Base-by-base conservation (phyloP, 2,329 filamentous ascomycete species). In the Phaeosphaeriaceae sp. region DNA sequence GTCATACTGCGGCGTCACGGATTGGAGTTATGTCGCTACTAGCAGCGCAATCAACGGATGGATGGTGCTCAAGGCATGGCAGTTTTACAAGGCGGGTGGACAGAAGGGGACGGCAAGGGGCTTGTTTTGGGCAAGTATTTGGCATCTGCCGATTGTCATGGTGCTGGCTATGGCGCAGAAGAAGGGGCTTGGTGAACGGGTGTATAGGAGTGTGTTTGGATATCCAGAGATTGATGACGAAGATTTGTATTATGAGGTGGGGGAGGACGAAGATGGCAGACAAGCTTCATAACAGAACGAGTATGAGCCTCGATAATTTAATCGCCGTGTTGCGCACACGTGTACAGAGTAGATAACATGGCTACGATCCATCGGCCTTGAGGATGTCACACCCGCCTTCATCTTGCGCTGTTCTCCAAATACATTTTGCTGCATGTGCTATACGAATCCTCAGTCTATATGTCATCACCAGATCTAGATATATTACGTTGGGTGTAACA, bases 111-210 rank as follows among this genome's bases (percentile, higher is more conserved):
- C 84, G 15, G 92, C 94, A 2, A 83, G 91, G 47, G 87, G 88
- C 0, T 74, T 99, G 43, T 99, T 99, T 74, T 99, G 94, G 94
- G 92, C 94, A 1, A 96, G 91, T 71, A 91, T 99, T 8, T 97
- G 93, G 94, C 92, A 97, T 76, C 74, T 99, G 39, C 94, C 94
- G 0, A 88, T 88, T 20, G 82, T 97, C 34, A 85, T 99, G 80
- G 91, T 97, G 38, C 78, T 97, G 52, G 93, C 92, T 2, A 87
- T 97, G 74, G 83, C 89, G 46, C 90, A 96, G 74, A 99, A 99
- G 82, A 96, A 92, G 77, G 93, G 92, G 2, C 43, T 73, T n/a
- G 64, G 58, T 5, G 68, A 72, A 47, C 58, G 69, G 15, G 36
- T 73, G 4, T 72, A 63, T 30, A 54, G 64, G 33, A 64, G 63